phyloP scores from a whole-genome alignment of 495 filamentous ascomycete genomes.

The Aspergillus sparsus region DNA sequence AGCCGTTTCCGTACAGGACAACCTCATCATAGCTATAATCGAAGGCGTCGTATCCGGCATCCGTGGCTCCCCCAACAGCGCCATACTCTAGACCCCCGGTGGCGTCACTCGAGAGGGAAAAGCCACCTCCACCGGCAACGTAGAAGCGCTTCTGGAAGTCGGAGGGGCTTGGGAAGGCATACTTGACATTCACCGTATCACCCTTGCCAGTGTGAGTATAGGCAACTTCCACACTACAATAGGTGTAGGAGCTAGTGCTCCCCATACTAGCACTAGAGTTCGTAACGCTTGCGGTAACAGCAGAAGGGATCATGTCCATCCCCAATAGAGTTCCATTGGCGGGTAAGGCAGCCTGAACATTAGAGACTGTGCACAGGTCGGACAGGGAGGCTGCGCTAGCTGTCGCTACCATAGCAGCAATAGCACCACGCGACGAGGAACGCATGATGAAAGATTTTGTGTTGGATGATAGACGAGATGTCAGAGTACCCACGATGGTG shows the following conservation, averaged over 20 bases:
- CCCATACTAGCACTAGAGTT: constrained; percentile 25
- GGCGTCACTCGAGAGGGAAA: constrained; percentile 29
- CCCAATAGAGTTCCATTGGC: constrained; percentile 38
- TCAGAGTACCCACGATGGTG: no score
- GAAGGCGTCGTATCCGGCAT: constrained; percentile 44
- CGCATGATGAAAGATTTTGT: not conserved
- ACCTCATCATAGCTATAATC: constrained; percentile 39
- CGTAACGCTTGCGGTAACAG: constrained; percentile 30
- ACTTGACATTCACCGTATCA: constrained; percentile 35
- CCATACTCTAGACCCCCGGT: constrained; percentile 44
- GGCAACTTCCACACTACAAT: constrained; percentile 41
- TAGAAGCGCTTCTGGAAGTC: constrained; percentile 44
- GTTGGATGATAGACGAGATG: not conserved
- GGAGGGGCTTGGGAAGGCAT: constrained; percentile 34
- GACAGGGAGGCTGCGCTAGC: constrained; percentile 33
- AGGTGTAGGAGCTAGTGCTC: constrained; percentile 29
- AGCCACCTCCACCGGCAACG: constrained; percentile 40
- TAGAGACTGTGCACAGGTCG: constrained; percentile 38
- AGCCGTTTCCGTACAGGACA: constrained; percentile 39
- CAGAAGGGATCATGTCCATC: constrained; percentile 33
- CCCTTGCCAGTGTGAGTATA: constrained; percentile 39
- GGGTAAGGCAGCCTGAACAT: constrained; percentile 34
- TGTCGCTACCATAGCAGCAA: constrained; percentile 30
- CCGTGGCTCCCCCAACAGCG: constrained; percentile 39
- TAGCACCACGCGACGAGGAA: constrained; percentile 19